Evolutionary conservation across 306 rosid genomes (phyloP), one percentile per base, ranked within the genome.

Genomic region (Vigna mungo): DNA sequence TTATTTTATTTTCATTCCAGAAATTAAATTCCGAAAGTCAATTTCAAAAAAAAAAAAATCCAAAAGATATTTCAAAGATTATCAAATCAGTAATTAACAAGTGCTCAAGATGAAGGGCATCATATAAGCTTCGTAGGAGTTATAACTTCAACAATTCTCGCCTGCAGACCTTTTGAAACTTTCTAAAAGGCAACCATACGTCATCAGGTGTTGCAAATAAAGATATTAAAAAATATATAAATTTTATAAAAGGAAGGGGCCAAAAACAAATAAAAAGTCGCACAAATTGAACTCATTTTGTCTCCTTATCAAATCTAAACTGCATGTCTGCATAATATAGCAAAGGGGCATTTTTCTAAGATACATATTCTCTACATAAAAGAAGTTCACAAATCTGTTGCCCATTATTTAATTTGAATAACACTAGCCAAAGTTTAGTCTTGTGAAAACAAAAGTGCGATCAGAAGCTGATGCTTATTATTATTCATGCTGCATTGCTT

Each of bases 251-350:
- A 71, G 14, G 41, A 17, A 56, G 36, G 13, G 47, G 55, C 23
- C 23, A 34, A 12, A 59, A 44, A 10, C 1, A 44, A 30, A 27
- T 3, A 23, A 46, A 46, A 5, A 34, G 3, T 17, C 3, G 2
- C 4, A 43, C 61, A 74, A 52, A 13, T 46, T 80, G 43, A 55
- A 67, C 47, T 9, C 53, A 30, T 43, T 47, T 30, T 80, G 84
- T 56, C 80, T 66, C 80, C 59, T 80, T 55, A 14, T 58, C 37
- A 66, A 15, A 36, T 32, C 68, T 16, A 80, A 74, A 66, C 17
- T 66, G 44, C 56, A 66, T 65, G 75, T 32, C 74, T 73, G 4
- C 68, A 44, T 44, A 46, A 54, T 65, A 74, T 10, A 64, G 47
- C 70, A 55, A 65, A 80, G 43, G 58, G 80, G 14, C 47, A 58